Conservation (phyloP, 371 early-diverging fungal species). For the Mucor velutinosus region DNA sequence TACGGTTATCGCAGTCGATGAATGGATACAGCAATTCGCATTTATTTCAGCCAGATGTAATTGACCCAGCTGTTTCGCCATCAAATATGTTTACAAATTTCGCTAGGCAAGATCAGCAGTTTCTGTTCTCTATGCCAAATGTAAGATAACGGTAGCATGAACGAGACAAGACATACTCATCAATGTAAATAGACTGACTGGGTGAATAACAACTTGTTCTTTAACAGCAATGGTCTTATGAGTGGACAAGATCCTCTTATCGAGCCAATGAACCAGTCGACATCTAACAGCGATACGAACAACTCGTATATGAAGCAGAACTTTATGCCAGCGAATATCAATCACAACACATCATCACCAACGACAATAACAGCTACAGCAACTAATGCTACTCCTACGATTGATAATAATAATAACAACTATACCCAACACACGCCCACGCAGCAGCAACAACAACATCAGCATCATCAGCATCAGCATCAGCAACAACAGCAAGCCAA, state of each 20-base stretch:
- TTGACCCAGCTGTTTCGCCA: slow-evolving; percentile 14
- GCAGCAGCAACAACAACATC: background rate
- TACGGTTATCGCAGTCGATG: background rate
- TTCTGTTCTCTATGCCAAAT: slow-evolving; percentile 18
- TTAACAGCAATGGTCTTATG: slow-evolving; percentile 2
- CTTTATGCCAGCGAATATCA: background rate
- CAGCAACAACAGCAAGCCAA: background rate
- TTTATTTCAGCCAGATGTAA: slow-evolving; percentile 10
- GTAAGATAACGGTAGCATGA: background rate
- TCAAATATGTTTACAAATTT: slow-evolving; percentile 12
- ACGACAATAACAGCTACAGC: background rate
- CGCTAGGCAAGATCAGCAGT: slow-evolving; percentile 11
- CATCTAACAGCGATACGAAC: background rate
- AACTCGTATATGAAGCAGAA: slow-evolving; percentile 1
- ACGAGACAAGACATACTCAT: background rate
- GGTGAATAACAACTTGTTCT: slow-evolving; percentile 19
- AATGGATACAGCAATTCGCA: background rate
- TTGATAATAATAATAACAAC: background rate
- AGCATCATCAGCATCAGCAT: background rate
- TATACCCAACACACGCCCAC: background rate
- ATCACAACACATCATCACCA: background rate
- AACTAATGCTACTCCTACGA: background rate
- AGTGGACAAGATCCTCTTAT: background rate
- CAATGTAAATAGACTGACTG: slow-evolving; percentile 18
- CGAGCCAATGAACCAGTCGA: slow-evolving; percentile 1